Evolutionary conservation across 805 yeast species (phyloP).

Genomic region (Alloascoidea hylecoeti): DNA sequence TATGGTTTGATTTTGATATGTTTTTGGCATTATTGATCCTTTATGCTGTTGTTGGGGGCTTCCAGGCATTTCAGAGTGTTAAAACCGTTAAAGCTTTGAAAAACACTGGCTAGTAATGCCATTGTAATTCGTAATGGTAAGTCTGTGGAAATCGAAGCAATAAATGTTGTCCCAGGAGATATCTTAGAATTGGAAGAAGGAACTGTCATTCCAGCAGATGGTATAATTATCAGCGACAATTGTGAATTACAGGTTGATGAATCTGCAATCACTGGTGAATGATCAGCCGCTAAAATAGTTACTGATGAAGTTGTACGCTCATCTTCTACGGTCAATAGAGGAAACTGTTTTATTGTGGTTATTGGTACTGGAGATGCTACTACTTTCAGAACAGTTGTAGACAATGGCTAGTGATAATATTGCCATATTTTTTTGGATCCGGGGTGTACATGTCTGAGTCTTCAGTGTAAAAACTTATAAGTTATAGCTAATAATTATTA

Average conservation of each 20-base stretch:
- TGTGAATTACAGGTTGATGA: conserved; percentile 83
- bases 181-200: conserved; percentile 87
- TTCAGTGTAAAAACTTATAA: too few species aligned
- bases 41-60: conserved; percentile 91
- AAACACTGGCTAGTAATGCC: conserved; percentile 86
- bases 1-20: conserved; percentile 99
- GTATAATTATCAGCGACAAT: conserved; percentile 62
- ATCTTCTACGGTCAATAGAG: conserved; percentile 91
- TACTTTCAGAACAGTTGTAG: too few species aligned
- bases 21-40: conserved; percentile 75
- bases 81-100: conserved; percentile 93
- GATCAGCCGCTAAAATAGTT: conserved; percentile 89
- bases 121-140: conserved; percentile 74
- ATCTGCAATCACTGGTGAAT: conserved; percentile 97
- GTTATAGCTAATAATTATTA: too few species aligned
- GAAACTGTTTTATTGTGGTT: conserved; percentile 89
- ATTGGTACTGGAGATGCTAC: conserved; percentile 92
- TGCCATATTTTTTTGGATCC: too few species aligned
- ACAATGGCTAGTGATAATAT: too few species aligned
- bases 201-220: conserved; percentile 86
- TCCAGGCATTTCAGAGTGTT: conserved; percentile 97
- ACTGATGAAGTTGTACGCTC: conserved; percentile 85
- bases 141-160: conserved; percentile 60
- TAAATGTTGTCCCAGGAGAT: conserved; percentile 92
- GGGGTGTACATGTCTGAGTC: too few species aligned